Evolutionary conservation across 1,284 basidiomycete species (phyloP).

Genomic region (Apiotrichum mycotoxinovorans): DNA sequence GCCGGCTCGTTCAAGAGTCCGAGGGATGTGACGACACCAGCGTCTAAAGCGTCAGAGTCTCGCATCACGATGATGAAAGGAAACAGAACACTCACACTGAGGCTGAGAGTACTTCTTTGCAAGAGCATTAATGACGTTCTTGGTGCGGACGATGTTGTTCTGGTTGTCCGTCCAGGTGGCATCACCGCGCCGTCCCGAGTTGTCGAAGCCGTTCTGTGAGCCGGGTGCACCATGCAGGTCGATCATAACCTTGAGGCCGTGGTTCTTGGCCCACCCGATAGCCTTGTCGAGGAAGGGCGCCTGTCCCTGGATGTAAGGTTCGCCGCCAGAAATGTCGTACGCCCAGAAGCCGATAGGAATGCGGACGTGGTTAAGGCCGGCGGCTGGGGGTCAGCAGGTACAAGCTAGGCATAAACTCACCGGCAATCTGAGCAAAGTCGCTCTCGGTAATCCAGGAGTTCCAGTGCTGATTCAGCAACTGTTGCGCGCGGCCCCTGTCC

Average conservation of each 20-base stretch:
- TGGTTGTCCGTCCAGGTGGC: conserved; percentile 69
- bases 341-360: conserved; percentile 83
- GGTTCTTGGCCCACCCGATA: conserved; percentile 69
- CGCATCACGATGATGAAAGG: too few relatives aligned
- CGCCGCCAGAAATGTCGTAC: conserved; percentile 68
- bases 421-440: conserved; percentile 81
- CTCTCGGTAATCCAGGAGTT: conserved; percentile 64
- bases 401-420: conserved; percentile 22
- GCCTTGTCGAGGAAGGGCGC: conserved; percentile 56
- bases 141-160: conserved; percentile 61
- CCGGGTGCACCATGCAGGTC: conserved; percentile 72
- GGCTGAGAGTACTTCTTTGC: conserved; percentile 11
- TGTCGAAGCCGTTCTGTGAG: conserved; percentile 75
- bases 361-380: conserved; percentile 73
- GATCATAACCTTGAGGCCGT: conserved; percentile 72
- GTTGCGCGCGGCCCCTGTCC: conserved; percentile 34
- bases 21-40: conserved; percentile 60
- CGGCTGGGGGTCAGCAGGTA: conserved; percentile 33
- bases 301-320: conserved; percentile 61
- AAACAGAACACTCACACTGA: not conserved
- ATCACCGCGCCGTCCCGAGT: conserved; percentile 67
- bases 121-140: conserved; percentile 50
- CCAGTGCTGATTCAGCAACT: conserved; percentile 43
- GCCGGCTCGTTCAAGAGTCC: conserved; percentile 65
- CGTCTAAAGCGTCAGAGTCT: too few relatives aligned